A percentile compares a stretch with the other conserved stretches of the same genome.
phyloP scores from a whole-genome alignment of 2,329 filamentous ascomycete species.

The Aspergillus pseudoviridinutans region DNA sequence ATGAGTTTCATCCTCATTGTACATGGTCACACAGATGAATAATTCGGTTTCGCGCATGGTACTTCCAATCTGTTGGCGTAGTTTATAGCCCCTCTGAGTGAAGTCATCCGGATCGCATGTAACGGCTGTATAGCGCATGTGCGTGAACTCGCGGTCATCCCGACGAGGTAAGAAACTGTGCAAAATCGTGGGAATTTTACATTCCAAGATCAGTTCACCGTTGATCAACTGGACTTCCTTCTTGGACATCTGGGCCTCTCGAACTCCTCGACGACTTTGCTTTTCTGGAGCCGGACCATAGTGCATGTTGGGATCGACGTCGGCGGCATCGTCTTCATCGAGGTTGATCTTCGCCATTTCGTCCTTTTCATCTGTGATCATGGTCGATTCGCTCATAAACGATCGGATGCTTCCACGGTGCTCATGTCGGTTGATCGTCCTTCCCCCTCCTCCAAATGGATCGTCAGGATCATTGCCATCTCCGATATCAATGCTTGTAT shows the following conservation, averaged over 20 bases:
- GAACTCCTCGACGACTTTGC: conserved; percentile 81
- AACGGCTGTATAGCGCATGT: conserved; percentile 98
- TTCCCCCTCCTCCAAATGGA: conserved; percentile 58
- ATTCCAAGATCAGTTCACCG: conserved; percentile 93
- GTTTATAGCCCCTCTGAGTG: conserved; percentile 79
- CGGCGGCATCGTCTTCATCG: conserved; percentile 45
- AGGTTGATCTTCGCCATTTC: conserved; percentile 40
- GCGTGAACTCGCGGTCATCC: conserved; percentile 93
- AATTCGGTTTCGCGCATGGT: conserved; percentile 88
- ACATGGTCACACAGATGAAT: conserved; percentile 98
- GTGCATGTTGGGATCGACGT: conserved; percentile 56
- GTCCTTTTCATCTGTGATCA: conserved; percentile 52
- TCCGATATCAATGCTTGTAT: conserved; percentile 45
- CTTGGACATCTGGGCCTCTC: conserved; percentile 80
- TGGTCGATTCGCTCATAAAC: conserved; percentile 58
- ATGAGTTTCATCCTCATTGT: conserved; percentile 95
- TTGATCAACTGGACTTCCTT: conserved; percentile 97
- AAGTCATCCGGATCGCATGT: conserved; percentile 97
- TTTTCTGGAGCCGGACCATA: conserved; percentile 85
- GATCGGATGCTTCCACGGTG: conserved; percentile 56
- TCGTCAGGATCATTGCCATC: conserved; percentile 70
- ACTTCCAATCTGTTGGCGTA: conserved; percentile 83
- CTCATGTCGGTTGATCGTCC: conserved; percentile 45
- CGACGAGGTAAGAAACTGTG: conserved; percentile 93
- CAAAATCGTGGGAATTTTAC: conserved; percentile 97